phyloP scores from a whole-genome alignment of 129 eudicot species.

The Ambrosia artemisiifolia region DNA sequence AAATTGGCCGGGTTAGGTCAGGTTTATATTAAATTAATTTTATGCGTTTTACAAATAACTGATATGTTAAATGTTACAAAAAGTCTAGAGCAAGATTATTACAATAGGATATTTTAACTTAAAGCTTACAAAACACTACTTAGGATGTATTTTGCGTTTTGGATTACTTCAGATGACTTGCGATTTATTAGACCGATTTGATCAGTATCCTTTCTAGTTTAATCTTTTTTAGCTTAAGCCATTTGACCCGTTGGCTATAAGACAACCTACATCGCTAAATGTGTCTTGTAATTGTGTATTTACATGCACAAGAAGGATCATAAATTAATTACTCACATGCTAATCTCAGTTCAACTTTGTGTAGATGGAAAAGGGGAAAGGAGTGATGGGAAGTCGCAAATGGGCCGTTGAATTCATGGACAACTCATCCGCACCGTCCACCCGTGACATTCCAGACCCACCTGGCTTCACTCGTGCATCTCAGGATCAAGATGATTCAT shows the following conservation, averaged over 20 bases:
- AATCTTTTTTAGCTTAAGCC: not conserved
- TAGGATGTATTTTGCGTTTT: not conserved
- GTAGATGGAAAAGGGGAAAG: slow-evolving; percentile 85
- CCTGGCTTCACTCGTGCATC: slow-evolving; percentile 83
- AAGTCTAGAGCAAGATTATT: not conserved
- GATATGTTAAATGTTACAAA: not conserved
- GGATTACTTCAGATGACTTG: not conserved
- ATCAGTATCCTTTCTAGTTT: not conserved
- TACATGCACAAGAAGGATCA: not conserved
- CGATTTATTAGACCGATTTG: not conserved
- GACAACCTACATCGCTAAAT: not conserved
- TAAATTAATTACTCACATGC: not conserved
- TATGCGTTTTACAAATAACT: not conserved
- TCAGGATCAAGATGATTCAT: slow-evolving; percentile 80
- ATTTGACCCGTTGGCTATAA: not conserved
- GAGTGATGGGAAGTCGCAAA: slow-evolving; percentile 61
- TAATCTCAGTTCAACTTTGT: not conserved
- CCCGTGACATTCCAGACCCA: slow-evolving; percentile 89
- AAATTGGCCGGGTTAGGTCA: not conserved
- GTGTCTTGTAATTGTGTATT: not conserved
- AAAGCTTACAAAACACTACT: not conserved
- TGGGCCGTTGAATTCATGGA: slow-evolving; percentile 97
- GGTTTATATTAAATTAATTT: not conserved
- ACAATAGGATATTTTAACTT: not conserved
- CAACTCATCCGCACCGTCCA: slow-evolving; percentile 60